Conservation (phyloP, 2,329 filamentous ascomycete genomes). For the Lachnellula occidentalis region DNA sequence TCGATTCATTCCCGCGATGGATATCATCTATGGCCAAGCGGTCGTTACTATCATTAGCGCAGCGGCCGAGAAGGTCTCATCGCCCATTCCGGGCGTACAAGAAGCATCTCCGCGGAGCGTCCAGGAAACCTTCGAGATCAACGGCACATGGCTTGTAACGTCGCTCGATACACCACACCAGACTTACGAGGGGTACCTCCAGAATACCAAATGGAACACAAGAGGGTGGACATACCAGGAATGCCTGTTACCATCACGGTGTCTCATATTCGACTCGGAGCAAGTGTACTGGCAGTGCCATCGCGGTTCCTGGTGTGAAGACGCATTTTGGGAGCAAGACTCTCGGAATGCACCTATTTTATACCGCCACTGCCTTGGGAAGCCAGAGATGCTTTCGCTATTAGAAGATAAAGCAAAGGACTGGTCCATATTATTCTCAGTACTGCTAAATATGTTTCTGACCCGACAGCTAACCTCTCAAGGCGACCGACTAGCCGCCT, state of each 20-base stretch:
- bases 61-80: background rate
- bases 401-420: too few species aligned
- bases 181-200: background rate
- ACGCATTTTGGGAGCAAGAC: too few species aligned
- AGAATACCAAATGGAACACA: background rate
- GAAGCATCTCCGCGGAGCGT: background rate
- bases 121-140: background rate
- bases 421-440: too few species aligned
- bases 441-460: too few species aligned
- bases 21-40: background rate
- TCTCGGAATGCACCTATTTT: too few species aligned
- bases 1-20: background rate
- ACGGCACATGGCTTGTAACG: background rate
- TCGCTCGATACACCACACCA: background rate
- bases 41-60: background rate
- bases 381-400: too few species aligned
- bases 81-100: background rate
- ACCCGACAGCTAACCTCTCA: too few species aligned
- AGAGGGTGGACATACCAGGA: background rate
- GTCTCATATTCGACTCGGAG: background rate
- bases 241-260: background rate
- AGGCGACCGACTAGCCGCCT: too few species aligned
- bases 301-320: too few species aligned
- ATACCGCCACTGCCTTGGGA: too few species aligned
- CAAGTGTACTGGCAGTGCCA: background rate